Conservation (phyloP, 2,329 filamentous ascomycete genomes). For the Cladophialophora bantiana region DNA sequence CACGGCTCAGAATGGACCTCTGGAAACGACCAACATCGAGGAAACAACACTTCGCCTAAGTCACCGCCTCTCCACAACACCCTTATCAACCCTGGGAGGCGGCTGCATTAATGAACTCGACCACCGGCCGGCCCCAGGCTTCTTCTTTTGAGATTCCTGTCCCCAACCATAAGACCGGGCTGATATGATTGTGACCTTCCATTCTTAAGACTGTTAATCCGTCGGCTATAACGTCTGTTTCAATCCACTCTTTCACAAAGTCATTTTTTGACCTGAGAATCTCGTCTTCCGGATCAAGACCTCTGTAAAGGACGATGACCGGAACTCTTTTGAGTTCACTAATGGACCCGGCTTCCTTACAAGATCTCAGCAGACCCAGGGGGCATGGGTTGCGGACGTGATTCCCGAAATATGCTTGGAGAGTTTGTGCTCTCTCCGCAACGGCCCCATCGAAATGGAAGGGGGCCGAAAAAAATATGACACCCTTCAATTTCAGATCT, state of each 20-base stretch:
- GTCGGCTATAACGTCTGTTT: conserved; percentile 17
- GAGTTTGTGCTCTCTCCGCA: conserved; percentile 12
- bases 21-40: no score
- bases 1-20: no score
- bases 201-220: conserved; percentile 13
- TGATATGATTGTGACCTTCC: conserved; percentile 31
- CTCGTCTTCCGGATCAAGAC: conserved; percentile 33
- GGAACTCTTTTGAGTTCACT: conserved; percentile 16
- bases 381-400: conserved; percentile 10
- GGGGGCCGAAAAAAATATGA: conserved; percentile 10
- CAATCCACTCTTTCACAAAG: conserved; percentile 28
- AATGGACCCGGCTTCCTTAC: conserved; percentile 10
- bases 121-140: conserved; percentile 21
- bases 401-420: conserved; percentile 28
- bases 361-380: conserved; percentile 28
- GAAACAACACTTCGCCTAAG: neutral
- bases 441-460: conserved; percentile 12
- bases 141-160: conserved; percentile 21
- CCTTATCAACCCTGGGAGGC: neutral
- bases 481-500: neutral
- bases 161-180: conserved; percentile 18
- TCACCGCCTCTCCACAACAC: neutral
- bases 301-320: conserved; percentile 23
- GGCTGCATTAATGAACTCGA: conserved; percentile 19
- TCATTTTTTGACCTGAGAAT: conserved; percentile 28